Base-by-base conservation (phyloP, 768 basidiomycete species). In the Pleurotus djamor region DNA sequence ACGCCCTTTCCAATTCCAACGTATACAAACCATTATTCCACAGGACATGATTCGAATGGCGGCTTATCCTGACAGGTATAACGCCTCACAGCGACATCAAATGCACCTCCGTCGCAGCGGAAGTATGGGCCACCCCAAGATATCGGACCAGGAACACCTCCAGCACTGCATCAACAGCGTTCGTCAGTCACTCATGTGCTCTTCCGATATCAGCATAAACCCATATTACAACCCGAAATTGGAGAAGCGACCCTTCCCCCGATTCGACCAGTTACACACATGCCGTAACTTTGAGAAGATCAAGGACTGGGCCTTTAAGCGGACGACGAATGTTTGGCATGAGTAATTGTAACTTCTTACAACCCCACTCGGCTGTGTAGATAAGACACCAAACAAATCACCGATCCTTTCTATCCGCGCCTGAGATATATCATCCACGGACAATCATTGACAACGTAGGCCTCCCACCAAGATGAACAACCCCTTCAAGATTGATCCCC, bases 181-280 rank as follows among this genome's bases (percentile, higher is more conserved):
- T 38, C 62, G 67, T 16, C 61, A 67, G 36, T 57, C 62, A n/a
- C 57, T 68, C 43, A 66, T 66, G 67, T 65, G 66, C 45, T 60
- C 54, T 12, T 60, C 59, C 33, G 67, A 68, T 59, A 50, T 69
- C 16, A 58, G 62, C 6, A 38, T 61, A 16, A 60, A 60, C 21
- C 60, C 65, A 1, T 69, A 63, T 60, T 64, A 67, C 43, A 66
- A 66, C 59, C 61, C 50, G 52, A 60, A 41, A 3, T 4, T 34
- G 48, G 52, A 43, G 44, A 47, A 17, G 12, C 28, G 35, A 4
- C 45, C 35, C 16, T 57, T 50, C 38, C 48, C 35, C 13, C 56
- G 48, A 14, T 49, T 50, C 34, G 41, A 36, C 34, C 59, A 56
- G 32, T 35, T 44, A 36, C 60, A 61, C 38, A 56, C 63, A 1